Evolutionary conservation across 805 yeast genomes (phyloP).

Genomic region (Lipomyces japonicus): DNA sequence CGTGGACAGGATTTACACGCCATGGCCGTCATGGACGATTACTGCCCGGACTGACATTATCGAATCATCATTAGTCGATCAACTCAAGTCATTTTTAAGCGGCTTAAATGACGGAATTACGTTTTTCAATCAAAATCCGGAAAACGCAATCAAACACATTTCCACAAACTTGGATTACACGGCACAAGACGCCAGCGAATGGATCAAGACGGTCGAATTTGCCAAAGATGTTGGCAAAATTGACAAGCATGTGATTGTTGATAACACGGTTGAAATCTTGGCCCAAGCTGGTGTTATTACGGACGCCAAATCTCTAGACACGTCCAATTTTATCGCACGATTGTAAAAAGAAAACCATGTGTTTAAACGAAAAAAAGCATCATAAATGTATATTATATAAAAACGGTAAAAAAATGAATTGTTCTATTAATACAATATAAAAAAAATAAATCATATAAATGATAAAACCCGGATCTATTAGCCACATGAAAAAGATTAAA

Average conservation of each 20-base stretch:
- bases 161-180: constrained; percentile 68
- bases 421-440: no score
- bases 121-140: constrained; percentile 57
- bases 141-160: constrained; percentile 66
- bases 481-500: no score
- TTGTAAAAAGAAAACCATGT: no score
- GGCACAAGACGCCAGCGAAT: constrained; percentile 68
- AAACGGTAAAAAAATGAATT: no score
- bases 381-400: no score
- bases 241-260: constrained; percentile 47
- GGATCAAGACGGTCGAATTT: constrained; percentile 78
- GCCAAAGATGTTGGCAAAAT: constrained; percentile 47
- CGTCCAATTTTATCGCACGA: no score
- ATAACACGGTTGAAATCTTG: constrained; percentile 55
- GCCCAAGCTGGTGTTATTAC: constrained; percentile 57
- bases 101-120: constrained; percentile 65
- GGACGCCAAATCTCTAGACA: no score
- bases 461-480: no score
- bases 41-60: constrained; percentile 48
- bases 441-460: no score
- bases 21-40: constrained; percentile 95
- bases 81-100: constrained; percentile 43
- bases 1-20: constrained; percentile 86
- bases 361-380: no score
- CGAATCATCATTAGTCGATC: constrained; percentile 32